Percentiles rank a stretch among this genome's conserved stretches.
Conservation (phyloP, 129 eudicot genomes). For the Chrysanthemum seticuspe region DNA sequence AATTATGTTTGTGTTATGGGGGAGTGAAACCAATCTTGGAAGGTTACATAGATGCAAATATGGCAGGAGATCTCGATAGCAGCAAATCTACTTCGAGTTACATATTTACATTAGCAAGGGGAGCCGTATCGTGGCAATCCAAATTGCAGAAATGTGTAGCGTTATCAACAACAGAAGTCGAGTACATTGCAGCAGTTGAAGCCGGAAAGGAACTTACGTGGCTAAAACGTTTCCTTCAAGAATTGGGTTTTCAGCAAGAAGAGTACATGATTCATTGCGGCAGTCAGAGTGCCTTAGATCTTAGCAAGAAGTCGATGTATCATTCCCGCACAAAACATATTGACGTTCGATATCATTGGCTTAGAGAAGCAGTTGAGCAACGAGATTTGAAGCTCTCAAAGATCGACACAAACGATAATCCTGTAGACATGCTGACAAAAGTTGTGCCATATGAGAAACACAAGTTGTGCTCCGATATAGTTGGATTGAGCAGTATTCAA, state of each 20-base stretch:
- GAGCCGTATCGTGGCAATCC: no score
- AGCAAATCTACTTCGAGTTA: no score
- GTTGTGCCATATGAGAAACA: no score
- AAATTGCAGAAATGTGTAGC: neutral
- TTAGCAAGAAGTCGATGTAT: neutral
- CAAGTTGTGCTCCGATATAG: no score
- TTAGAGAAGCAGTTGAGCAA: no score
- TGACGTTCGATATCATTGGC: neutral
- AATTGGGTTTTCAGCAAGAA: neutral
- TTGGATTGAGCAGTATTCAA: no score
- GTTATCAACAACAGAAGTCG: neutral
- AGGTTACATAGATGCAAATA: neutral
- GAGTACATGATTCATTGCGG: neutral
- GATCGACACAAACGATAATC: no score
- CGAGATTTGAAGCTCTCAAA: no score
- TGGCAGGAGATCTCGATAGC: no score
- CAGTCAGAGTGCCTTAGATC: neutral
- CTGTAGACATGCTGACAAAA: no score
- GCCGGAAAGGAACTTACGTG: neutral
- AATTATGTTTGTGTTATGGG: neutral
- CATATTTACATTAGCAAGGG: no score
- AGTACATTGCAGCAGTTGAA: neutral
- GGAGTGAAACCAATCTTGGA: neutral
- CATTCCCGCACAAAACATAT: neutral
- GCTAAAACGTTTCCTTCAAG: neutral